A percentile compares a stretch with the other conserved stretches of the same genome.
Evolutionary conservation across 331 rosid species (phyloP).

Genomic region (Spiraea crenata): DNA sequence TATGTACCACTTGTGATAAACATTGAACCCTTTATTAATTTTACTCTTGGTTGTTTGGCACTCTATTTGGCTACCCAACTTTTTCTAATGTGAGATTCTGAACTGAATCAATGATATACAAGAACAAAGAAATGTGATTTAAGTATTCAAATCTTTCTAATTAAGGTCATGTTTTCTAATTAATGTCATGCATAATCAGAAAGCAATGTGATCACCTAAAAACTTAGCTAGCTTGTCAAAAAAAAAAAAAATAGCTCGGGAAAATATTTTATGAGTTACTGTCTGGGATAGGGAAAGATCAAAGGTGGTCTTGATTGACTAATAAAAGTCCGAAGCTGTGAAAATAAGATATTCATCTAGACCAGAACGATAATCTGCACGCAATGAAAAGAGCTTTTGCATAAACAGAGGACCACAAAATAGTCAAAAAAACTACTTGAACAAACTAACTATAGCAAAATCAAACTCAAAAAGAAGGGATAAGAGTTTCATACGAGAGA

Average conservation of each 20-base stretch:
- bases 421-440: neutral
- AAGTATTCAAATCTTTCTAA: too few species aligned
- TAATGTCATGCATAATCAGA: too few species aligned
- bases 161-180: too few species aligned
- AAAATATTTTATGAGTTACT: neutral
- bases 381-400: neutral
- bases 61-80: too few species aligned
- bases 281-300: neutral
- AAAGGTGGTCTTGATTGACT: neutral
- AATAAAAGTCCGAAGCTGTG: neutral
- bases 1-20: too few species aligned
- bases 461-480: neutral
- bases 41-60: too few species aligned
- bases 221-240: neutral
- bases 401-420: neutral
- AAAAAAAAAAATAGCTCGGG: neutral
- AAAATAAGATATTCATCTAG: neutral
- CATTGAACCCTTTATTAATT: too few species aligned
- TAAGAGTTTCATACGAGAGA: conserved; percentile 37
- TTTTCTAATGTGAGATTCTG: neutral
- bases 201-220: too few species aligned
- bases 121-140: neutral
- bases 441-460: neutral
- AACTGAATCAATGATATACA: neutral
- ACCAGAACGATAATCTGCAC: neutral